These are phyloP conservation scores for Cytospora paraplurivora DNA, from an alignment of 2,329 filamentous ascomycete genomes.

Conservation along the genomic window DNA sequence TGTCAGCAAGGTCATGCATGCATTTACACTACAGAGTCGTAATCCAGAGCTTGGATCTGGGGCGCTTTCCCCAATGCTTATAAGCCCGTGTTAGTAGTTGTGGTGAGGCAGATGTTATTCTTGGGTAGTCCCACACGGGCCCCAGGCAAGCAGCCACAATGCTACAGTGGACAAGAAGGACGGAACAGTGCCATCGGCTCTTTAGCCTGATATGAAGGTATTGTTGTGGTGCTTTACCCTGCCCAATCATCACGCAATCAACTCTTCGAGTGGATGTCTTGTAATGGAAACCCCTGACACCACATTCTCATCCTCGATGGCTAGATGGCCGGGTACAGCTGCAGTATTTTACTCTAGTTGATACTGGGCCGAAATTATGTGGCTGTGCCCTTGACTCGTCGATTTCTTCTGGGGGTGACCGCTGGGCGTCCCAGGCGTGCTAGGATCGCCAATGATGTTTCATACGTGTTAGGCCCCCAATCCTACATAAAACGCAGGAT, in stretches of 20 bases:
- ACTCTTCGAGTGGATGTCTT: not conserved
- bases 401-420: not conserved
- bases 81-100: too few relatives aligned
- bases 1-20: too few relatives aligned
- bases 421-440: not conserved
- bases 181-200: not conserved
- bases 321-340: not conserved
- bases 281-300: not conserved
- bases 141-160: not conserved
- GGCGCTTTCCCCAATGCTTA: too few relatives aligned
- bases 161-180: not conserved
- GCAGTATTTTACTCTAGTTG: not conserved
- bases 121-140: too few relatives aligned
- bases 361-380: not conserved
- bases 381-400: not conserved
- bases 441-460: not conserved
- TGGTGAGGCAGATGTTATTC: too few relatives aligned
- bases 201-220: not conserved
- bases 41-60: too few relatives aligned
- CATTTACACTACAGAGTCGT: too few relatives aligned
- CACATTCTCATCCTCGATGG: not conserved
- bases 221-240: not conserved
- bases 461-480: not conserved
- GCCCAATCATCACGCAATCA: not conserved
- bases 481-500: not conserved